A percentile compares a stretch with the other conserved stretches of the same genome.
Evolutionary conservation across 768 basidiomycete species (phyloP).

Genomic region (Hygrocybe punicea): DNA sequence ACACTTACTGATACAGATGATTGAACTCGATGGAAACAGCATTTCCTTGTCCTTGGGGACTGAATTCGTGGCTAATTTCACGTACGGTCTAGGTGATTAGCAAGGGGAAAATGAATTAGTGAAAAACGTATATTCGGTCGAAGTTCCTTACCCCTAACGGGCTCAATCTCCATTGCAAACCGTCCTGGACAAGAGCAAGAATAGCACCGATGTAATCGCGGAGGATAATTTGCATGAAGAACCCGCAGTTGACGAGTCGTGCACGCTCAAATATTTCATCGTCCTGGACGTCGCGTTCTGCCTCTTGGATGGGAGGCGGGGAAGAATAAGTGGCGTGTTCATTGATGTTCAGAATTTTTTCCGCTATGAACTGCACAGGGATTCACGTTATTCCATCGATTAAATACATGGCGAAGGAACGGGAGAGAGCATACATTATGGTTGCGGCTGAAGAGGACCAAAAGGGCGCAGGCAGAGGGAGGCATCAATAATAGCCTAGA

Average conservation of each 20-base stretch:
- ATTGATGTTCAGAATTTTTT: conserved; percentile 65
- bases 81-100: conserved; percentile 44
- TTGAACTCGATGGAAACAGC: conserved; percentile 77
- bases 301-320: conserved; percentile 22
- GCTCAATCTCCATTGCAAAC: conserved; percentile 62
- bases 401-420: conserved; percentile 19
- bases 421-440: conserved; percentile 53
- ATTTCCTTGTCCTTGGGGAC: conserved; percentile 70
- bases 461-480: conserved; percentile 62
- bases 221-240: conserved; percentile 67
- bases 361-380: conserved; percentile 57
- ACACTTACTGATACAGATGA: conserved; percentile 40
- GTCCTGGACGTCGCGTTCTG: conserved; percentile 48
- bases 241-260: conserved; percentile 69
- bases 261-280: conserved; percentile 75
- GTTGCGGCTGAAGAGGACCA: conserved; percentile 67
- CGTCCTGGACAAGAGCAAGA: conserved; percentile 64
- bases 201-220: conserved; percentile 76
- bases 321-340: conserved; percentile 50
- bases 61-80: conserved; percentile 47
- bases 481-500: conserved; percentile 65
- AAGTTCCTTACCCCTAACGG: conserved; percentile 52
- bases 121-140: too few relatives aligned
- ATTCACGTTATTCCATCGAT: conserved; percentile 1
- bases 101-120: too few relatives aligned